Evolutionary conservation across 208 protist species (phyloP), one percentile per base, ranked within the genome.

Genomic region (Kentomonas sorsogonicus): DNA sequence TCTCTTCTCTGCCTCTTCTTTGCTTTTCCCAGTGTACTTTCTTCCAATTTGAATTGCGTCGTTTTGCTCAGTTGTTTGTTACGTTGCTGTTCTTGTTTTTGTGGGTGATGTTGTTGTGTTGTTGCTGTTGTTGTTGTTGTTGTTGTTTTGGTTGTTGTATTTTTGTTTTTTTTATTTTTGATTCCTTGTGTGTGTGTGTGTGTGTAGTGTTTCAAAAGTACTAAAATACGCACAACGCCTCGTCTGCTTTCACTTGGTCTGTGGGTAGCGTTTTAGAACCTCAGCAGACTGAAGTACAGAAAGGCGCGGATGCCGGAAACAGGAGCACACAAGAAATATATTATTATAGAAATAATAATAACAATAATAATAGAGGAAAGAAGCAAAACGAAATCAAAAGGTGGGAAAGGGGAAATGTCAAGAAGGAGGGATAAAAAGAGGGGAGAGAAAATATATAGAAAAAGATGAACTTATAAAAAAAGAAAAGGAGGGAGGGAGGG

Each of bases 281-380:
- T 22, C 43, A 26, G 16, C 22, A 18, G n/a, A 26, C 7, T 48
- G n/a, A 25, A 26, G n/a, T 27, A 15, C 7, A 48, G 16, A 27
- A 40, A 40, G 36, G 9, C 11, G 15, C 15, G 11, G 36, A 40
- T n/a, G 15, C 11, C 9, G 15, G 36, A 40, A 40, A n/a, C 36
- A 40, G 15, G 9, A 40, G 15, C 9, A 40, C 36, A 15, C 9
- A 40, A 40, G 11, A n/a, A 15, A 9, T 40, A n/a, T 40, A 40
- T 40, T 15, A 48, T 48, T 48, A 20, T 48, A 9, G 25, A 27
- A 27, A 48, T 48, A 27, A 48, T 48, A 26, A 48, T 48, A 27
- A 48, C 25, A 26, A 48, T 48, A 27, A 48, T 48, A 26, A 48
- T 48, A 27, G 16, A 48, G 11, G n/a, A n/a, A n/a, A n/a, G n/a